A percentile compares a stretch with the other conserved stretches of the same genome.
These are phyloP conservation scores for Pichia californica DNA, from an alignment of 805 yeast genomes.

Conservation along the genomic window DNA sequence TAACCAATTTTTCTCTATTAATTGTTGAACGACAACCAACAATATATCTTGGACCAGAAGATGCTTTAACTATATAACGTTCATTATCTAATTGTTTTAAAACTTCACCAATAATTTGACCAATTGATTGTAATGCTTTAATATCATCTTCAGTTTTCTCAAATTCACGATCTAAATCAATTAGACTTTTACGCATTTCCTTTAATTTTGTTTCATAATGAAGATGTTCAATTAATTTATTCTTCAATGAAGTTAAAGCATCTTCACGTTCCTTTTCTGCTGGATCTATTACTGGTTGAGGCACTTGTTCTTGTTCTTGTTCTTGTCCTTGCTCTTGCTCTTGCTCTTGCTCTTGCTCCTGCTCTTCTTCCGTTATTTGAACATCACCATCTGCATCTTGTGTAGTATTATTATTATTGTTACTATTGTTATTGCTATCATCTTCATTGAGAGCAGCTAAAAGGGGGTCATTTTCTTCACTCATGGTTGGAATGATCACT, in stretches of 20 bases:
- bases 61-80: constrained; percentile 90
- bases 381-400: constrained; percentile 10
- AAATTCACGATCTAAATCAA: constrained; percentile 75
- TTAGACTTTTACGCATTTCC: constrained; percentile 73
- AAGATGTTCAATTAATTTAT: constrained; percentile 85
- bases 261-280: constrained; percentile 44
- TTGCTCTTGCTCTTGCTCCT: constrained; percentile 8
- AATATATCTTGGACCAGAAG: constrained; percentile 94
- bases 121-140: constrained; percentile 93
- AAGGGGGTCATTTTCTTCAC: constrained; percentile 65
- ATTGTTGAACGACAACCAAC: constrained; percentile 96
- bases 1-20: constrained; percentile 72
- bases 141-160: constrained; percentile 95
- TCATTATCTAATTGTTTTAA: constrained; percentile 93
- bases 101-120: constrained; percentile 95
- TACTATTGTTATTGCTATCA: constrained; percentile 8
- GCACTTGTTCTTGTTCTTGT: neutral
- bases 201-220: constrained; percentile 90
- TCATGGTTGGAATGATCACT: constrained; percentile 17
- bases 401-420: neutral
- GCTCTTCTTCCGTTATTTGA: constrained; percentile 1
- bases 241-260: constrained; percentile 73
- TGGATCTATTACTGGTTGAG: constrained; percentile 9
- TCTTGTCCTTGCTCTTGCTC: constrained; percentile 44
- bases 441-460: constrained; percentile 56